Percentiles rank a stretch among this genome's conserved stretches.
These are phyloP conservation scores for Nothopassalora personata DNA, from an alignment of 2,329 filamentous ascomycete genomes.

Conservation along the genomic window DNA sequence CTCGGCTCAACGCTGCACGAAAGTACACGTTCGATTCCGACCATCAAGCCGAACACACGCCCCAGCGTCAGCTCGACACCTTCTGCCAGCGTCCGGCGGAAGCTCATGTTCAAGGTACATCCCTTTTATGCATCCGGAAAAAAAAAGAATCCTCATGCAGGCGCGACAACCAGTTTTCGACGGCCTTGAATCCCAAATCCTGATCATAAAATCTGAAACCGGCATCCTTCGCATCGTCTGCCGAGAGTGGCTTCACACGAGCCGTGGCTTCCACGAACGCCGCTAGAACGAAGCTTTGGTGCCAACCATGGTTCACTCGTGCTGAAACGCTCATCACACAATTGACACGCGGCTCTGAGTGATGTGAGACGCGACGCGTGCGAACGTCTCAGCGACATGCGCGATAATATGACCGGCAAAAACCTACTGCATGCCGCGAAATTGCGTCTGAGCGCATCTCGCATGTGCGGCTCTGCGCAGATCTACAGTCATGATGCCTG, in stretches of 20 bases:
- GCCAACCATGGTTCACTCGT: conserved; percentile 2
- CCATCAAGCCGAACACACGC: not conserved
- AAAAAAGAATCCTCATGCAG: not conserved
- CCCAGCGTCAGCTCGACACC: too few relatives aligned
- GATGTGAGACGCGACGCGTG: not conserved
- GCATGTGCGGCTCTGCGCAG: not conserved
- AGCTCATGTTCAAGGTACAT: not conserved
- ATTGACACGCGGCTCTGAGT: not conserved
- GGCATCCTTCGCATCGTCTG: conserved; percentile 1
- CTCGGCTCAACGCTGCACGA: not conserved
- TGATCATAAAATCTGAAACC: not conserved
- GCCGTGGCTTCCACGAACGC: not conserved
- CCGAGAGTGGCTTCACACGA: conserved; percentile 1
- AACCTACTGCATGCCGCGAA: not conserved
- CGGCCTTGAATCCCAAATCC: not conserved
- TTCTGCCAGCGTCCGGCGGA: not conserved
- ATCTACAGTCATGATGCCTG: conserved; percentile 6
- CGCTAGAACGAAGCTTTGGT: conserved; percentile 4
- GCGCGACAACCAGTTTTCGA: not conserved
- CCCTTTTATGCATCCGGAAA: not conserved
- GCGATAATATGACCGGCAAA: not conserved
- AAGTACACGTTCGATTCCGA: not conserved
- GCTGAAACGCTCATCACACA: not conserved
- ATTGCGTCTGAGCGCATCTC: not conserved
- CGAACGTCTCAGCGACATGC: not conserved